These are phyloP conservation scores for Eucalyptus polybractea DNA, from an alignment of 345 rosid genomes.

Conservation along the genomic window DNA sequence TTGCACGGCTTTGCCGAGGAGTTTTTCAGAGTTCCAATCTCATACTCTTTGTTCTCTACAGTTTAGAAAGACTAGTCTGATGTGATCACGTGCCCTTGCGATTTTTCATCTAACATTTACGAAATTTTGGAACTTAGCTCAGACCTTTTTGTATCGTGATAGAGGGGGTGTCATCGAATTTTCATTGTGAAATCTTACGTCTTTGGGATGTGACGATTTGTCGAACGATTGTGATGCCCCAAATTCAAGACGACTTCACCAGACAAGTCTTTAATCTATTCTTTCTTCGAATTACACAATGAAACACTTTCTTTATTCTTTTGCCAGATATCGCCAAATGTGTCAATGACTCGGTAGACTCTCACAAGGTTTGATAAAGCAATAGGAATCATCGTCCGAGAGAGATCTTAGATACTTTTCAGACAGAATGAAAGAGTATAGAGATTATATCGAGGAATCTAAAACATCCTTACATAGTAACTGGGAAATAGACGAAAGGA, in stretches of 20 bases:
- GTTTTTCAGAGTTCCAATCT: neutral
- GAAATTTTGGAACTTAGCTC: neutral
- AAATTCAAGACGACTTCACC: neutral
- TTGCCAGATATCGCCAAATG: neutral
- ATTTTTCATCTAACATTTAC: neutral
- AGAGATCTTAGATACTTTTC: neutral
- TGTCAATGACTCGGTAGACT: neutral
- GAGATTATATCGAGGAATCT: neutral
- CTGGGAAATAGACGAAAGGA: neutral
- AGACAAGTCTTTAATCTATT: neutral
- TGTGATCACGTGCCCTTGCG: too few relatives aligned
- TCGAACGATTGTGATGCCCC: neutral
- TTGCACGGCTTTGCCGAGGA: neutral
- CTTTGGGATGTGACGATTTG: neutral
- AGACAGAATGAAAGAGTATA: neutral
- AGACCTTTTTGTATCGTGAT: neutral
- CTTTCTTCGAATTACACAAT: neutral
- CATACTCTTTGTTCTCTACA: neutral
- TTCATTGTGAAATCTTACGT: neutral
- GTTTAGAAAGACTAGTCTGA: too few relatives aligned
- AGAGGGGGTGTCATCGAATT: neutral
- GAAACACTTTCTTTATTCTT: neutral
- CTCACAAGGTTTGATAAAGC: neutral
- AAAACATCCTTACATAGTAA: neutral
- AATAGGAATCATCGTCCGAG: neutral